Base-by-base conservation (phyloP, 2,329 filamentous ascomycete genomes). In the Cercospora janseana region DNA sequence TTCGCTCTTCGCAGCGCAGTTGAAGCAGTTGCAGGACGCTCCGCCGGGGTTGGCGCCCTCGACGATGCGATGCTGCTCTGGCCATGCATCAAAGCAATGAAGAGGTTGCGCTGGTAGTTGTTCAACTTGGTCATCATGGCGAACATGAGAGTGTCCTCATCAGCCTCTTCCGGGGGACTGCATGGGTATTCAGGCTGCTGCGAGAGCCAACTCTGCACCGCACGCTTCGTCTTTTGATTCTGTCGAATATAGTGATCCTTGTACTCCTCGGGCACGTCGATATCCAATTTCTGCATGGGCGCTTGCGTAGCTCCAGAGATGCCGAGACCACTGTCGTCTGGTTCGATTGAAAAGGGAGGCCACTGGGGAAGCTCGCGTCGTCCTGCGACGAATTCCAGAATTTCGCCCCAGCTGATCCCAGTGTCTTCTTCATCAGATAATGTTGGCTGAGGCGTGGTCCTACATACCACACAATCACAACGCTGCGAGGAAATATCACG, bases 351-450 rank as follows among this genome's bases (percentile, higher is more conserved):
- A 63, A 96, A 93, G 0, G 92, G 89, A 16, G 92, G 92, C 92
- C 92, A 96, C 12, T 78, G 72, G 0, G 92, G 91, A 44, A 96
- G 77, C 60, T 95, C 89, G 52, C 88, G 82, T 47, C 92, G 83
- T 13, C 92, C 92, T 57, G 89, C 93, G 9, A 95, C 90, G 66
- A 91, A 84, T 69, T 98, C 93, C 18, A 98, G 72, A 9, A 97
- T 90, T 66, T 97, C 92, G 7, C 93, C 92, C 92, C 92, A 98
- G 55, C 88, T 93, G 23, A 96, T 77, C 2, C 90, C 91, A 48
- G 77, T 79, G 55, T 78, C 70, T 41, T 71, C 63, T 12, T 85
- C 79, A 28, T 83, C 78, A 28, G 80, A 66, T 1, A 68, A 46
- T 4, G 55, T 52, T 5, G 63, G 59, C 35, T 64, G 62, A 12